Evolutionary conservation across 1,284 basidiomycete species (phyloP), one percentile per base, ranked within the genome.

Genomic region (Grifola frondosa): DNA sequence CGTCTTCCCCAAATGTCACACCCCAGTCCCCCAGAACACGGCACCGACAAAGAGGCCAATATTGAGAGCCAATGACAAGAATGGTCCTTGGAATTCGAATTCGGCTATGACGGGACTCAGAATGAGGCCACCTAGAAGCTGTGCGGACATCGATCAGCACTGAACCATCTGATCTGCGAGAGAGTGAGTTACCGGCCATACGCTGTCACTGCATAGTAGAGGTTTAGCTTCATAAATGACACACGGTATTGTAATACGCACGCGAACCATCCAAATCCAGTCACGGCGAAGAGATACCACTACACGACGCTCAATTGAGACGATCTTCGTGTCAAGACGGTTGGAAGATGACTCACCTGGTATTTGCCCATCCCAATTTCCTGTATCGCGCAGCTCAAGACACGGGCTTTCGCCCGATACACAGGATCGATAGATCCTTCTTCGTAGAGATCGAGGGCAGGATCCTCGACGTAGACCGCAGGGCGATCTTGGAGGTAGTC

Each of bases 231-330:
- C 6, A 19, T 23, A n/a, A n/a, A n/a, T n/a, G n/a, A n/a, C n/a
- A n/a, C n/a, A n/a, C n/a, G n/a, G n/a, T n/a, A n/a, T n/a, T n/a
- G n/a, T n/a, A 31, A n/a, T 21, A 52, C 80, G 52, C 61, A 83
- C 81, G 81, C 75, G 38, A 87, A 78, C 77, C 83, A 87, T 32
- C 84, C 84, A 60, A 87, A 84, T 8, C 81, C 80, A 2, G 80
- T 71, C 5, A 82, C 75, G 12, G 73, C 54, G 54, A 82, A 83
- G 2, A 84, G 60, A 53, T 60, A 65, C 78, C 78, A 78, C 78
- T 80, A 40, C 6, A 26, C 31, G 16, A 39, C 29, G 8, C 4
- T 6, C n/a, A 11, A 19, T 23, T 33, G 32, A 17, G 38, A 22
- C 21, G 34, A 32, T 28, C 9, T 13, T 21, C 6, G 13, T 23